Evolutionary conservation across 2,329 filamentous ascomycete species (phyloP).

Genomic region (Alternaria rosae): DNA sequence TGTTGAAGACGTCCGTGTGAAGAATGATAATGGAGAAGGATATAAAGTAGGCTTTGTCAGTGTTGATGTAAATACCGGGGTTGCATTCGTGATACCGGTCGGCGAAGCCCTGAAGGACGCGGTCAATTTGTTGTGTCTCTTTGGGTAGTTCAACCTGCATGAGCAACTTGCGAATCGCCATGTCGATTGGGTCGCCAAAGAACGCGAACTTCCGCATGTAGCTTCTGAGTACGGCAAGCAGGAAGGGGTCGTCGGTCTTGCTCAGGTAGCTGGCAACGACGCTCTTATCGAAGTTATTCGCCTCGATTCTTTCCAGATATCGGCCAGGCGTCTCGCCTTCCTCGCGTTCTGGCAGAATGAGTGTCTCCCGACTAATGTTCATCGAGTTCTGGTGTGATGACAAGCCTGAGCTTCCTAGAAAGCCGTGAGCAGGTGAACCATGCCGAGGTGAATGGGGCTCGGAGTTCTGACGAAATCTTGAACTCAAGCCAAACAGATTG

Average conservation of each 20-base stretch:
- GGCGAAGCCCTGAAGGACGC: slow-evolving; percentile 91
- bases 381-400: slow-evolving; percentile 85
- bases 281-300: slow-evolving; percentile 76
- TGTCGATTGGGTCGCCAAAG: slow-evolving; percentile 96
- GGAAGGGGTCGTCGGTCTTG: slow-evolving; percentile 86
- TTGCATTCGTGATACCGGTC: slow-evolving; percentile 99
- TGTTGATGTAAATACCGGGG: slow-evolving; percentile 87
- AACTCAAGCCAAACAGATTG: slow-evolving; percentile 79
- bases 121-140: slow-evolving; percentile 97
- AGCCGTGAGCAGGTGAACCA: slow-evolving; percentile 65
- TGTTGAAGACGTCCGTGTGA: slow-evolving; percentile 99
- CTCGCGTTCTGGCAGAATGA: slow-evolving; percentile 76
- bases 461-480: slow-evolving; percentile 80
- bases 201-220: slow-evolving; percentile 96
- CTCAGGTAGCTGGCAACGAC: slow-evolving; percentile 85
- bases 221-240: slow-evolving; percentile 81
- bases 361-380: slow-evolving; percentile 74
- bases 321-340: slow-evolving; percentile 90
- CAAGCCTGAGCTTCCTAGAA: slow-evolving; percentile 73
- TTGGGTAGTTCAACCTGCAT: slow-evolving; percentile 97
- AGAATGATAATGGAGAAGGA: slow-evolving; percentile 96
- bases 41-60: slow-evolving; percentile 97
- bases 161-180: slow-evolving; percentile 92
- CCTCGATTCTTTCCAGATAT: slow-evolving; percentile 85
- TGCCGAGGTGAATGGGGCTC: slow-evolving; percentile 69